Evolutionary conservation across 495 filamentous ascomycete genomes (phyloP).

Genomic region (Penicillium ochrochloron): DNA sequence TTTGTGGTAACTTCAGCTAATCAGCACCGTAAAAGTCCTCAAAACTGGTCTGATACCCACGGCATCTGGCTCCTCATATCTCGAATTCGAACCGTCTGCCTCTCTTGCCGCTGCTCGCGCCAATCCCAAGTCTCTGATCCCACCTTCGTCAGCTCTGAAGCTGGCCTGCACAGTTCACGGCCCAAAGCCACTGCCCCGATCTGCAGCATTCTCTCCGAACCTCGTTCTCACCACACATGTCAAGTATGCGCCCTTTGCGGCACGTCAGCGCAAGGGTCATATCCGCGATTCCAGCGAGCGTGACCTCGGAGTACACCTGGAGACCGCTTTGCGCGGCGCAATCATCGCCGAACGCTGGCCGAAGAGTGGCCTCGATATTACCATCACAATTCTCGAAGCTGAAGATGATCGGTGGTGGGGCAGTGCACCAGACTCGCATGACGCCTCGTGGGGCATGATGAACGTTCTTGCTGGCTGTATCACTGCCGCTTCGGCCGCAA

Average conservation of each 20-base stretch:
- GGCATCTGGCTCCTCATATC: slow-evolving; percentile 90
- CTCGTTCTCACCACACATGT: slow-evolving; percentile 89
- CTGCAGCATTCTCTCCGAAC: slow-evolving; percentile 85
- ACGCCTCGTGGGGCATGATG: slow-evolving; percentile 77
- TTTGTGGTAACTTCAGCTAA: slow-evolving; percentile 20
- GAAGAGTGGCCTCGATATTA: slow-evolving; percentile 91
- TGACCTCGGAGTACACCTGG: slow-evolving; percentile 88
- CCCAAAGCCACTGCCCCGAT: slow-evolving; percentile 86
- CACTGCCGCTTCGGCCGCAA: slow-evolving; percentile 91
- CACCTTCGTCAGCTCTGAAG: slow-evolving; percentile 71
- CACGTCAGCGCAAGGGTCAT: slow-evolving; percentile 79
- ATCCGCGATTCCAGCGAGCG: slow-evolving; percentile 84
- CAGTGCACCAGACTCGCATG: slow-evolving; percentile 51
- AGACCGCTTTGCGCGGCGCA: slow-evolving; percentile 84
- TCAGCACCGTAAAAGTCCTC: slow-evolving; percentile 60
- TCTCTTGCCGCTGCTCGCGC: slow-evolving; percentile 54
- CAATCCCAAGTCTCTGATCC: slow-evolving; percentile 50
- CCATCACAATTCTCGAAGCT: slow-evolving; percentile 90
- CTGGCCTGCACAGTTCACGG: slow-evolving; percentile 91
- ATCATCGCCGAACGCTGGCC: slow-evolving; percentile 94
- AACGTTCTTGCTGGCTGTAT: slow-evolving; percentile 90
- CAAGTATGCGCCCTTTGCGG: slow-evolving; percentile 95
- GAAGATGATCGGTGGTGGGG: slow-evolving; percentile 74
- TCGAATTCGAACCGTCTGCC: slow-evolving; percentile 75
- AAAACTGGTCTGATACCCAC: slow-evolving; percentile 92